Percentiles rank a stretch among this genome's conserved stretches.
Evolutionary conservation across 768 basidiomycete species (phyloP).

Genomic region (Hemileccinum rubropunctum): DNA sequence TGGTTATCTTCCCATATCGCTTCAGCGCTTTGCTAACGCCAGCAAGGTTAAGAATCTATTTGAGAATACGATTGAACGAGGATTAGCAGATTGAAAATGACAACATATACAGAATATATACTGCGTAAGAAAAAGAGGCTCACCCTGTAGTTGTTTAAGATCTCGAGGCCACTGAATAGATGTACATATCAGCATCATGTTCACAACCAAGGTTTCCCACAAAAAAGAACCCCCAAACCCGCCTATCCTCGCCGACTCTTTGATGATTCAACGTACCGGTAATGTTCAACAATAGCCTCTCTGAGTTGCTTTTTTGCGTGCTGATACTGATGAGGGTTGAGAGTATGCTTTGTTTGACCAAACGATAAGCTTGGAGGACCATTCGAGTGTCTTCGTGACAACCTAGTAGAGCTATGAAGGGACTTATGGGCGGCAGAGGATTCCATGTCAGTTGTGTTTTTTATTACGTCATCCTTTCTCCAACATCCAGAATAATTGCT

Average conservation of each 20-base stretch:
- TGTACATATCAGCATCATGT: slow-evolving; percentile 10
- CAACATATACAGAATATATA: neutral
- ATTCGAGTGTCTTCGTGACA: neutral
- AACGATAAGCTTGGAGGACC: neutral
- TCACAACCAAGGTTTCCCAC: neutral
- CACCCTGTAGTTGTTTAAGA: slow-evolving; percentile 87
- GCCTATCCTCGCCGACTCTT: neutral
- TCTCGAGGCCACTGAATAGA: slow-evolving; percentile 78
- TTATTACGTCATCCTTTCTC: neutral
- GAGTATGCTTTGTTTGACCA: slow-evolving; percentile 16
- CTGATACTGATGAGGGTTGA: slow-evolving; percentile 76
- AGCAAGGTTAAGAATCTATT: slow-evolving; percentile 78
- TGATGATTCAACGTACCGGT: slow-evolving; percentile 47
- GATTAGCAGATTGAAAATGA: neutral
- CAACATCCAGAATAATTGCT: neutral
- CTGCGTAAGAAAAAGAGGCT: neutral
- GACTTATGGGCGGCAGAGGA: neutral
- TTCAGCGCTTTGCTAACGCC: slow-evolving; percentile 86
- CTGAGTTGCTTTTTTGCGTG: slow-evolving; percentile 84
- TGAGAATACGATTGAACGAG: neutral
- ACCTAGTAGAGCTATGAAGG: neutral
- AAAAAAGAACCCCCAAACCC: neutral
- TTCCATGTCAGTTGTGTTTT: neutral
- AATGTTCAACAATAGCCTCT: slow-evolving; percentile 80
- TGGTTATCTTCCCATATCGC: slow-evolving; percentile 81